These are phyloP conservation scores for Bjerkandera adusta DNA, from an alignment of 1,284 basidiomycete species.

Conservation along the genomic window DNA sequence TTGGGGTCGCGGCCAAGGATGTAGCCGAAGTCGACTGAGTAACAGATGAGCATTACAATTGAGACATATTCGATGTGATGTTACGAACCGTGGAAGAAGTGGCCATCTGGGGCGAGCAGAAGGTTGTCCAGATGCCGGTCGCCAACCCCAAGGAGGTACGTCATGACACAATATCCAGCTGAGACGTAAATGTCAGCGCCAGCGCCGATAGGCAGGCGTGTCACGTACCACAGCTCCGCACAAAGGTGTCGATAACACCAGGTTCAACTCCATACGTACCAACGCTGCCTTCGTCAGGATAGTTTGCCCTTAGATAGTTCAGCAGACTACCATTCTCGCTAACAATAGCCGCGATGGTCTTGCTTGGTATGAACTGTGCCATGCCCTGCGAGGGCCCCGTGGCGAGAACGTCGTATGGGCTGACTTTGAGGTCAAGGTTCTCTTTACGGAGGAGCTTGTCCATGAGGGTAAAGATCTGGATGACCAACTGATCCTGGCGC, in stretches of 20 bases:
- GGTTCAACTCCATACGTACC: slow-evolving; percentile 93
- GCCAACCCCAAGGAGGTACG: slow-evolving; percentile 95
- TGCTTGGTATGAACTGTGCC: slow-evolving; percentile 95
- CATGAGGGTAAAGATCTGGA: slow-evolving; percentile 98
- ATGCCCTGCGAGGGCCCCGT: slow-evolving; percentile 93
- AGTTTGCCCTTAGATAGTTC: slow-evolving; percentile 82
- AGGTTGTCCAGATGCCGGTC: slow-evolving; percentile 98
- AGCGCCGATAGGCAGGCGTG: neutral
- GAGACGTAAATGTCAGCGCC: slow-evolving; percentile 11
- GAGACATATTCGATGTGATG: too few species aligned
- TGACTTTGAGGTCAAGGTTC: slow-evolving; percentile 92
- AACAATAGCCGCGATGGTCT: slow-evolving; percentile 91
- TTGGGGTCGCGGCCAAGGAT: slow-evolving; percentile 98
- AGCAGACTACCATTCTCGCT: slow-evolving; percentile 91
- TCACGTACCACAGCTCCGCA: slow-evolving; percentile 90
- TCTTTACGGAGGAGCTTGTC: slow-evolving; percentile 92
- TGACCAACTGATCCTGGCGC: slow-evolving; percentile 96
- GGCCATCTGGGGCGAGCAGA: slow-evolving; percentile 88
- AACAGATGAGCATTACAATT: slow-evolving; percentile 1
- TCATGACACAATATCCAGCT: slow-evolving; percentile 99
- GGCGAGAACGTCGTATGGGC: slow-evolving; percentile 92
- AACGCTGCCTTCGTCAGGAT: slow-evolving; percentile 90
- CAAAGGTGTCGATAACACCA: slow-evolving; percentile 92
- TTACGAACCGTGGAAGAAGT: slow-evolving; percentile 82
- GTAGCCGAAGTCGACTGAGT: slow-evolving; percentile 94